A percentile compares a stretch with the other conserved stretches of the same genome.
These are phyloP conservation scores for Solanum pimpinellifolium DNA, from an alignment of 257 asterid genomes.

Conservation along the genomic window DNA sequence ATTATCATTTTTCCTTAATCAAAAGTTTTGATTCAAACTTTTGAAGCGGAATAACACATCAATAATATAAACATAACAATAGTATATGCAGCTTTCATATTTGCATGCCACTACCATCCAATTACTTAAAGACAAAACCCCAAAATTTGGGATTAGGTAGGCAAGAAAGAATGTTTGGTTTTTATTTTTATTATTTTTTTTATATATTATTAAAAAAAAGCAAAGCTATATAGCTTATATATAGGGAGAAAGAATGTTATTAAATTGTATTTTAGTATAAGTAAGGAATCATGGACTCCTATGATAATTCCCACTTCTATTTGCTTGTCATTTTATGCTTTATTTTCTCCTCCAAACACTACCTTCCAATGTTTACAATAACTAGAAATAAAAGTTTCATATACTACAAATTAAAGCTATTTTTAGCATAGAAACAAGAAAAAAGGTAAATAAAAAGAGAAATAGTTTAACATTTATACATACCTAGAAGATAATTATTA, in stretches of 20 bases:
- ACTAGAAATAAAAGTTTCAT: neutral
- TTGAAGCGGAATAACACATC: neutral
- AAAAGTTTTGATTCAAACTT: neutral
- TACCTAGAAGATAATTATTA: neutral
- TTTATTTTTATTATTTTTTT: neutral
- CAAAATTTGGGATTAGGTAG: slow-evolving; percentile 5
- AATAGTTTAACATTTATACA: neutral
- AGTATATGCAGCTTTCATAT: slow-evolving; percentile 20
- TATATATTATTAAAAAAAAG: neutral
- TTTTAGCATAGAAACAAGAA: neutral
- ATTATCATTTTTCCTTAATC: neutral
- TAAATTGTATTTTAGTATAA: slow-evolving; percentile 17
- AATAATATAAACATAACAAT: neutral
- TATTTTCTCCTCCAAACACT: slow-evolving; percentile 24
- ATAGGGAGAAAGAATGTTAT: slow-evolving; percentile 45
- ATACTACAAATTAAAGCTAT: neutral
- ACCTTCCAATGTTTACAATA: neutral
- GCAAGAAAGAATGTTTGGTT: slow-evolving; percentile 4
- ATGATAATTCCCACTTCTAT: slow-evolving; percentile 56
- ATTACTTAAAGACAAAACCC: slow-evolving; percentile 16
- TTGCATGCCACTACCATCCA: slow-evolving; percentile 32
- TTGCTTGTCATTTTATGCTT: slow-evolving; percentile 43
- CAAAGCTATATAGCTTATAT: neutral
- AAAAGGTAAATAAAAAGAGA: neutral
- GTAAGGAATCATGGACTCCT: slow-evolving; percentile 40